Conservation (phyloP, 192 early-diverging fungal species). For the Rhizophagus prolifer region DNA sequence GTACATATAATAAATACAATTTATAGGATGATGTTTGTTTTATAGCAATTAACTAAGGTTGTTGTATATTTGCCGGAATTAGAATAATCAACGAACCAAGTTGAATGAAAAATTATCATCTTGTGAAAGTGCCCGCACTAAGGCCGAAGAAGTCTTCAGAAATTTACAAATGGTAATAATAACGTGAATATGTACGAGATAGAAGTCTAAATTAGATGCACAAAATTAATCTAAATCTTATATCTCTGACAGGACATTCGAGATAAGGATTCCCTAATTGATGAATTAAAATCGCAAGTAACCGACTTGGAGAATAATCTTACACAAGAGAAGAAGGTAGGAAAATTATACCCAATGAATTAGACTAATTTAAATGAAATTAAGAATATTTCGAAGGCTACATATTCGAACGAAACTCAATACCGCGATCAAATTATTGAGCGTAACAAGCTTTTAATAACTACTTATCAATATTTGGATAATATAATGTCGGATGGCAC, state of each 20-base stretch:
- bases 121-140: constrained; percentile 34
- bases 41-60: neutral
- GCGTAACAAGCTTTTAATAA: constrained; percentile 41
- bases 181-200: neutral
- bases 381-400: neutral
- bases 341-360: neutral
- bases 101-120: constrained; percentile 35
- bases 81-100: constrained; percentile 29
- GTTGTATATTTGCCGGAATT: neutral
- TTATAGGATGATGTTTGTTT: neutral
- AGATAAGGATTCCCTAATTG: constrained; percentile 38
- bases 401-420: constrained; percentile 21
- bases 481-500: constrained; percentile 40
- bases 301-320: constrained; percentile 21
- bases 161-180: constrained; percentile 22
- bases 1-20: constrained; percentile 20
- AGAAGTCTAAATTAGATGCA: neutral
- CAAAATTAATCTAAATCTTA: neutral
- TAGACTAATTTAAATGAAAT: neutral
- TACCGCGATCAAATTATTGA: constrained; percentile 38
- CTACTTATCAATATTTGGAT: constrained; percentile 40
- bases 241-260: constrained; percentile 19
- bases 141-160: constrained; percentile 32
- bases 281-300: constrained; percentile 38
- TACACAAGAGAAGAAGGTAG: constrained; percentile 24